Base-by-base conservation (phyloP, 495 filamentous ascomycete genomes). In the Penicillium egyptiacum region DNA sequence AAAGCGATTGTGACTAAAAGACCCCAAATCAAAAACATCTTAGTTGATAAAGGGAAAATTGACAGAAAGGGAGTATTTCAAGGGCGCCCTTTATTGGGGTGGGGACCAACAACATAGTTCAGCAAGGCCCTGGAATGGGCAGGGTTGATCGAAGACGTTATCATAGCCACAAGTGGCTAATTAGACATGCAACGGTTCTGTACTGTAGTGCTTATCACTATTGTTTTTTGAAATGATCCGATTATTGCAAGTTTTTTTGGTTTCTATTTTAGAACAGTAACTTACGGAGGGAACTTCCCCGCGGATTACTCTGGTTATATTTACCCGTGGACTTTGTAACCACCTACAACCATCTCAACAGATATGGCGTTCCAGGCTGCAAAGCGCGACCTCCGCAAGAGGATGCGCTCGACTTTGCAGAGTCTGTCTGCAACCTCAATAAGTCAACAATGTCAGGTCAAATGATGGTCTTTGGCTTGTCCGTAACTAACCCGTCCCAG, bases 381-480 rank as follows among this genome's bases (percentile, higher is more conserved):
- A 25, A 96, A 96, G 75, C 85, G 86, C 62, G 86, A 90, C 54
- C 74, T 94, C 52, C 83, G 91, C 43, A 77, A 80, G 44, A 71
- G 78, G 43, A 88, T 94, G 76, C 89, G 86, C 58, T 77, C 81
- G 39, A 77, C 75, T 12, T 78, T 93, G 11, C 75, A 80, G 20
- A 69, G 65, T 16, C 55, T 94, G 47, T 70, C 86, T 12, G 67
- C 76, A 3, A 80, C 86, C 35, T 76, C 83, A 14, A 78, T 90
- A 39, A 58, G 64, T 40, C 71, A 69, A 55, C 90, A 96, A 78
- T 92, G 91, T 96, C 50, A 61, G 77, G 61, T 33, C 26, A 19
- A 50, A 10, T 53, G 14, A 31, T 54, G 44, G 17, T 23, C 42
- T 51, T 19, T 37, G 1, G 5, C 20, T 3, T 46, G 30, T 33